Base-by-base conservation (phyloP, 805 yeast genomes). In the Cyberlindnera maclurae region DNA sequence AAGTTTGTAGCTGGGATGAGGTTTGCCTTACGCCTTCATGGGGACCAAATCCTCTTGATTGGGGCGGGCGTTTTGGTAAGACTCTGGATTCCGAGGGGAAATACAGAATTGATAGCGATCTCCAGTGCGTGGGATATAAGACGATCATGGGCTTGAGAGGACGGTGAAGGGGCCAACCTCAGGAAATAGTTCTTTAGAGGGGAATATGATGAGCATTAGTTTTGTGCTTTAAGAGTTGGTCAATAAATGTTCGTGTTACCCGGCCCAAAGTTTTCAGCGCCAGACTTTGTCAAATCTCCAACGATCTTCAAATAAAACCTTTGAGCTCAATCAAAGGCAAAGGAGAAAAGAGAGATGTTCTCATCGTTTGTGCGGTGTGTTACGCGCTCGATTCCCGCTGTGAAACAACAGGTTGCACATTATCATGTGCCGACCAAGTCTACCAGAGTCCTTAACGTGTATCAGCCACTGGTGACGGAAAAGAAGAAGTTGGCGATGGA, bases 21-120 rank as follows among this genome's bases (percentile, higher is more conserved):
- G 50, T 73, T 3, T 77, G 82, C 45, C 75, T 64, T 39, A 66
- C 74, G 12, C 82, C 82, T 2, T 69, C 79, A 0, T 75, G 82
- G 82, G 82, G 70, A 1, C 82, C 81, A 3, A 59, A 70, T 1
- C 79, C 79, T 4, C 32, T 73, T 17, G 71, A 73, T 1, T 66
- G 73, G 69, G 62, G 43, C 15, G 46, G 45, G 12, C n/a, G 22
- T 0, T 55, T 60, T 12, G 59, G 57, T 6, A 53, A 48, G 2
- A 42, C 39, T 12, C 27, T 30, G 11, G 64, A 49, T 26, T 40
- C 18, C 0, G 37, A 44, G 29, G 64, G 63, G 0, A 47, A 37
- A 3, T 12, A 16, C 12, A 51, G 66, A 33, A 55, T 63, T 26
- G 33, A 29, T 7, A 34, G 26, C 15, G 44, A 43, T 9, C 28